Percentiles rank a stretch among this genome's conserved stretches.
These are phyloP conservation scores for Phytophthora capsici DNA, from an alignment of 352 stramenopile species.

Conservation along the genomic window DNA sequence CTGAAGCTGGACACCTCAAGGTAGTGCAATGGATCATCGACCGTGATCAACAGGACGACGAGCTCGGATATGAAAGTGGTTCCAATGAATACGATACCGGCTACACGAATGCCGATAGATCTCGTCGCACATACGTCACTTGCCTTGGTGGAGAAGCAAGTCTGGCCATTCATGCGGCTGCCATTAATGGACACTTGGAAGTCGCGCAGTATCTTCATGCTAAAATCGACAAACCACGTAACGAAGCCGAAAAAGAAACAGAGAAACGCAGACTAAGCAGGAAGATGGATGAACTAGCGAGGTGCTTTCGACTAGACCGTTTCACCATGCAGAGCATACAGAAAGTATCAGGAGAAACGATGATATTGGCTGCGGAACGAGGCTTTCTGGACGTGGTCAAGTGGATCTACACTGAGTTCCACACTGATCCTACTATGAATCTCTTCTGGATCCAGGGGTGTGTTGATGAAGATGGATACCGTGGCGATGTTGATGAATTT, in stretches of 20 bases:
- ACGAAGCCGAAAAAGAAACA: neutral
- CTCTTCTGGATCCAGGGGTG: constrained; percentile 9
- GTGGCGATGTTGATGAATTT: neutral
- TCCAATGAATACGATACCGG: constrained; percentile 6
- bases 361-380: constrained; percentile 18
- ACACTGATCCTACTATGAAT: constrained; percentile 1
- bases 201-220: constrained; percentile 21
- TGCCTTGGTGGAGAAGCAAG: constrained; percentile 19
- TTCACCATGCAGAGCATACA: constrained; percentile 2
- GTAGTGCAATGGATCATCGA: constrained; percentile 22
- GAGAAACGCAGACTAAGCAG: constrained; percentile 4
- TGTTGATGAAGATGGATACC: neutral
- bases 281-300: neutral
- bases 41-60: constrained; percentile 1
- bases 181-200: constrained; percentile 23
- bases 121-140: constrained; percentile 2
- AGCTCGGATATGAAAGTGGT: constrained; percentile 3
- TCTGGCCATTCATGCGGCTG: constrained; percentile 21
- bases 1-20: constrained; percentile 15
- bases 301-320: neutral
- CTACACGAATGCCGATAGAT: neutral
- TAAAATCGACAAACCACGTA: neutral
- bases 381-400: constrained; percentile 22
- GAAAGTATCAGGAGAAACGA: constrained; percentile 12
- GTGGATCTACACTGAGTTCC: constrained; percentile 23